These are phyloP conservation scores for Neofusicoccum kwambonambiense DNA, from an alignment of 2,329 filamentous ascomycete genomes.

Conservation along the genomic window DNA sequence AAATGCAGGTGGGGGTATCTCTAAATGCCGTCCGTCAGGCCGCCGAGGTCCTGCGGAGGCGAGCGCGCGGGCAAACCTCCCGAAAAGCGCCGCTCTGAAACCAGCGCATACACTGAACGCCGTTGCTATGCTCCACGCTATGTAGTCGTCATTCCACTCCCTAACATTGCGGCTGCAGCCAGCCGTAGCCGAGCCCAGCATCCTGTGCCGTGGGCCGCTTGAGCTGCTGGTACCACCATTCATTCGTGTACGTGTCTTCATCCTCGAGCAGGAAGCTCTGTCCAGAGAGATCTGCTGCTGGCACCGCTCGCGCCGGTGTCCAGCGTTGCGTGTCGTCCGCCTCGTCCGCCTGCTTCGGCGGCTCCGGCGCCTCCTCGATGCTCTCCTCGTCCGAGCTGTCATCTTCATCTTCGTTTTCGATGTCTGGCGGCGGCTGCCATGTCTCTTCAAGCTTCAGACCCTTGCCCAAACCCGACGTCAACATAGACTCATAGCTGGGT, in stretches of 20 bases:
- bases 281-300: slow-evolving; percentile 35
- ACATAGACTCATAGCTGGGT: slow-evolving; percentile 59
- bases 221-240: slow-evolving; percentile 43
- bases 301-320: slow-evolving; percentile 24
- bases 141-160: neutral
- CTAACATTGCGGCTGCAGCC: slow-evolving; percentile 29
- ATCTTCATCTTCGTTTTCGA: slow-evolving; percentile 51
- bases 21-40: neutral
- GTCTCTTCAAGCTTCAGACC: slow-evolving; percentile 80
- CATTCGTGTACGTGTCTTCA: slow-evolving; percentile 36
- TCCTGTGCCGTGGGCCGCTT: slow-evolving; percentile 37
- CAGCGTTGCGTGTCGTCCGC: slow-evolving; percentile 24
- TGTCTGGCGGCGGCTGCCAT: slow-evolving; percentile 62
- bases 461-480: slow-evolving; percentile 55
- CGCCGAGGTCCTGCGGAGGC: neutral
- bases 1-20: slow-evolving; percentile 10
- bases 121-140: slow-evolving; percentile 29
- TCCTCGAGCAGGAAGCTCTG: slow-evolving; percentile 44
- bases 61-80: slow-evolving; percentile 1
- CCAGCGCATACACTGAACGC: slow-evolving; percentile 24
- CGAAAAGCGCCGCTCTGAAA: slow-evolving; percentile 1
- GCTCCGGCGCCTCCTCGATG: slow-evolving; percentile 28
- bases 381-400: slow-evolving; percentile 53
- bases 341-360: slow-evolving; percentile 16
- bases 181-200: slow-evolving; percentile 38